Evolutionary conservation across 371 early-diverging fungal genomes (phyloP), one percentile per base, ranked within the genome.

Genomic region (Rhizopus arrhizus): DNA sequence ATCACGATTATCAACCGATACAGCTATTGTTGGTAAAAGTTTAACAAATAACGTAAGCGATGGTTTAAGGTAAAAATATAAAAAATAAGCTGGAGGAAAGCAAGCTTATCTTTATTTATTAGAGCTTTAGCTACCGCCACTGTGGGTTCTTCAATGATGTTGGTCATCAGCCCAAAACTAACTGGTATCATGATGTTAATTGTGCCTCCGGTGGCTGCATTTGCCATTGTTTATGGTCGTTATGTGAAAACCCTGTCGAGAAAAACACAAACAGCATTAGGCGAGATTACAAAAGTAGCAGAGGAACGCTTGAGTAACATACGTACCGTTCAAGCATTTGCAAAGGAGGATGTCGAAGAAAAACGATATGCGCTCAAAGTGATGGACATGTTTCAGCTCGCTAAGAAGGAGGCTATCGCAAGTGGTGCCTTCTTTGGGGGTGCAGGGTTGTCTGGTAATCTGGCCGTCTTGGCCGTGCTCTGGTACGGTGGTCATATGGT

Each of bases 401-500:
- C 89, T 3, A 80, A 74, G 65, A 78, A 74, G 36, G 91, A 92
- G 66, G 89, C 88, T 0, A 53, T 82, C n/a, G 91, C 89, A 5
- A 86, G 85, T 59, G 91, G 82, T 3, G 61, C 83, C 7, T 93
- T 93, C 66, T 93, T 89, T 73, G 91, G 91, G 32, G 85, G 86
- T 42, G 87, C 88, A 43, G 91, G 91, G 8, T 72, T 92, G 28
- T 77, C 87, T 0, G 94, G 94, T 16, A 92, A 92, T 64, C 54
- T 91, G 56, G 85, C 88, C 11, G 75, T 89, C 5, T 66, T 94
- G 65, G 89, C 91, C 3, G 86, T 94, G 32, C 67, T 94, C 35
- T 90, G 88, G 58, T 85, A 88, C 56, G 91, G 90, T 66, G 89
- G 90, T 0, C 77, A 79, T 40, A 86, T 94, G 88, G 93, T 92